Evolutionary conservation across 108 stramenopile genomes (phyloP).

Genomic region (Nitzschia inconspicua): DNA sequence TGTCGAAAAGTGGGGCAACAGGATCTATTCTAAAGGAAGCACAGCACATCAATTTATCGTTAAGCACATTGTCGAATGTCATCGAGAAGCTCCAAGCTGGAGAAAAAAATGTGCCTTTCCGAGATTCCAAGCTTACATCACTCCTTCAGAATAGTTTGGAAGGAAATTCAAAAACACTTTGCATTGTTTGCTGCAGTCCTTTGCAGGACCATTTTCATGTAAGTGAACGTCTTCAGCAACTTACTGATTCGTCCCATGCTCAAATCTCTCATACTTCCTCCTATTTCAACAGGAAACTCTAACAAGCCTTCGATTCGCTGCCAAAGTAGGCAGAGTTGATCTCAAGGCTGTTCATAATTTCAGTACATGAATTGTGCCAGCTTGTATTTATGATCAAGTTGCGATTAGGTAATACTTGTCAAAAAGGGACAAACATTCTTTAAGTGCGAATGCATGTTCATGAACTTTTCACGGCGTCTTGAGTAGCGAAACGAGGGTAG

Average conservation of each 20-base stretch:
- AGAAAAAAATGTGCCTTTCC: constrained; percentile 80
- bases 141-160: constrained; percentile 80
- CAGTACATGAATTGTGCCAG: constrained; percentile 30
- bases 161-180: constrained; percentile 88
- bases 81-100: constrained; percentile 82
- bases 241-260: too few species aligned
- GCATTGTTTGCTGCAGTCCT: constrained; percentile 91
- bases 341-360: constrained; percentile 54
- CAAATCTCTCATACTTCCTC: too few species aligned
- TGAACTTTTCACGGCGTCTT: background rate
- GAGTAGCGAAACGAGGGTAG: constrained; percentile 40
- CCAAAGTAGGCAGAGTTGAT: constrained; percentile 80
- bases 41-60: constrained; percentile 82
- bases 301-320: constrained; percentile 85
- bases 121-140: constrained; percentile 93
- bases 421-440: too few species aligned
- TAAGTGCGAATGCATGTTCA: background rate
- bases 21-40: constrained; percentile 79
- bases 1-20: constrained; percentile 78
- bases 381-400: too few species aligned
- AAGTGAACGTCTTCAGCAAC: too few species aligned
- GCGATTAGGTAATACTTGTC: too few species aligned
- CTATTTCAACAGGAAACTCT: too few species aligned
- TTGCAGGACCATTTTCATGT: constrained; percentile 64
- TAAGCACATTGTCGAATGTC: constrained; percentile 72